phyloP scores from a whole-genome alignment of 495 filamentous ascomycete species.

The Parmelia sp. region DNA sequence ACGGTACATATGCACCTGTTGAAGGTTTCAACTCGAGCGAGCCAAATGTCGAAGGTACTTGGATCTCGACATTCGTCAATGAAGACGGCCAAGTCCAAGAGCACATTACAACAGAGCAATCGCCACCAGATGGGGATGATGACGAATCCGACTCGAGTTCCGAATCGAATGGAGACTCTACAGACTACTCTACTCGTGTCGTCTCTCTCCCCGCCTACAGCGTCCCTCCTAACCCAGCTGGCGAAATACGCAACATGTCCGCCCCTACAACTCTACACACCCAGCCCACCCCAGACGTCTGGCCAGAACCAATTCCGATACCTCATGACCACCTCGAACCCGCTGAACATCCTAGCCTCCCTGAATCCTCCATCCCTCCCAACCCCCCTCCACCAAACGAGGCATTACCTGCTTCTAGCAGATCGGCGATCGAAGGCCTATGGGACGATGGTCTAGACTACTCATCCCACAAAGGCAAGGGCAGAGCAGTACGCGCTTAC shows the following conservation, averaged over 20 bases:
- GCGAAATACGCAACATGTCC: neutral
- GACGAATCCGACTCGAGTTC: neutral
- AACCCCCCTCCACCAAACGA: neutral
- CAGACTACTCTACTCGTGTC: neutral
- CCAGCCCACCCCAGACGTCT: neutral
- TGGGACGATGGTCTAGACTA: constrained; percentile 6
- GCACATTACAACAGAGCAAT: neutral
- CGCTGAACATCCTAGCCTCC: neutral
- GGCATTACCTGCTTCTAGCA: neutral
- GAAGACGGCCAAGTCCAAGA: neutral
- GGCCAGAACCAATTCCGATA: neutral
- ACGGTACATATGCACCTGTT: neutral
- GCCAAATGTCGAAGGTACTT: neutral
- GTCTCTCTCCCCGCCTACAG: neutral
- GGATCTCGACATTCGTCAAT: neutral
- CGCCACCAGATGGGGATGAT: neutral
- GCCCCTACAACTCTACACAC: neutral
- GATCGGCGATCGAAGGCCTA: neutral
- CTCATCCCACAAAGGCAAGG: constrained; percentile 11
- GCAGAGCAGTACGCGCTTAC: constrained; percentile 2
- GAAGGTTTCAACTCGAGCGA: neutral
- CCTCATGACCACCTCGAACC: neutral
- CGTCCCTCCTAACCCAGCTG: neutral
- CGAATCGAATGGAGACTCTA: neutral
- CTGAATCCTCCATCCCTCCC: neutral